These are phyloP conservation scores for Isabelozyma heimii DNA, from an alignment of 805 yeast species.

Conservation along the genomic window DNA sequence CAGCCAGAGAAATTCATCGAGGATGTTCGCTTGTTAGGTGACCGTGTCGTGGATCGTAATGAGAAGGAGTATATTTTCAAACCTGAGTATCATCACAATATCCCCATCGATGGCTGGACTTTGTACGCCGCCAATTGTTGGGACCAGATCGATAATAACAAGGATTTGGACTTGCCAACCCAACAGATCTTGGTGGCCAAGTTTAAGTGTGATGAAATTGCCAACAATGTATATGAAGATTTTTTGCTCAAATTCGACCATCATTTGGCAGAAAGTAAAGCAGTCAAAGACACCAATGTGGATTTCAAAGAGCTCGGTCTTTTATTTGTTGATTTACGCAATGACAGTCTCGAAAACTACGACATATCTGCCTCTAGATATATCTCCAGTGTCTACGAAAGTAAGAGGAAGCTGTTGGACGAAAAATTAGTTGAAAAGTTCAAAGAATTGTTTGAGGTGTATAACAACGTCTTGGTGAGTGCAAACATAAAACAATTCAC, in stretches of 20 bases:
- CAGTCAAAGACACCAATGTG: conserved; percentile 13
- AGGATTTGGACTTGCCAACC: conserved; percentile 93
- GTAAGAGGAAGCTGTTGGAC: conserved; percentile 54
- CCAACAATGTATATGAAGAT: conserved; percentile 34
- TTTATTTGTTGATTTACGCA: conserved; percentile 41
- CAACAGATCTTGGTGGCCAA: conserved; percentile 94
- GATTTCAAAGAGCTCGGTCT: conserved; percentile 48
- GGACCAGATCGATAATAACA: conserved; percentile 90
- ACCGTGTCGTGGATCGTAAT: conserved; percentile 44
- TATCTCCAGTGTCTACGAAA: conserved; percentile 59
- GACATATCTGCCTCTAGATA: conserved; percentile 79
- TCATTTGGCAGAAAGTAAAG: conserved; percentile 5
- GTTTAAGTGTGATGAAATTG: conserved; percentile 90
- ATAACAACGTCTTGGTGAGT: conserved; percentile 13
- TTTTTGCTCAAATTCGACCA: conserved; percentile 20
- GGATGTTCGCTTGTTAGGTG: conserved; percentile 64
- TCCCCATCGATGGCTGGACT: conserved; percentile 97
- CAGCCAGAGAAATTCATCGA: conserved; percentile 67
- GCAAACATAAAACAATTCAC: neutral
- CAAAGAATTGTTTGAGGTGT: conserved; percentile 36
- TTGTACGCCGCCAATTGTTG: conserved; percentile 87
- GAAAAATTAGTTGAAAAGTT: conserved; percentile 29
- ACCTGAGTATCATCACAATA: conserved; percentile 71
- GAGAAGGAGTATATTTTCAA: conserved; percentile 50
- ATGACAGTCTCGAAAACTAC: conserved; percentile 49